Conservation (phyloP, 106 monocot genomes). For the Dioscorea dumetorum region DNA sequence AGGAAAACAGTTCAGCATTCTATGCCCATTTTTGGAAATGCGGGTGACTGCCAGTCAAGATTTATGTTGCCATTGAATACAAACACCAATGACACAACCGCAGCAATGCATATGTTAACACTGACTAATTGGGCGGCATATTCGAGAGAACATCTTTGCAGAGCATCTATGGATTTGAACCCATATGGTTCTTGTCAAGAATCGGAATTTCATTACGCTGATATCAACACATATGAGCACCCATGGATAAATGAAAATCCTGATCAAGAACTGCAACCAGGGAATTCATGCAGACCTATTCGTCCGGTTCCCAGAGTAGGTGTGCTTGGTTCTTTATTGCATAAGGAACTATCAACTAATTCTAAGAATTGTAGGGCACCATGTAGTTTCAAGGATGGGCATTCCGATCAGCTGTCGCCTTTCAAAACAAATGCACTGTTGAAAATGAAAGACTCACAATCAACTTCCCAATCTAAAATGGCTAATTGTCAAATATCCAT, state of each 20-base stretch:
- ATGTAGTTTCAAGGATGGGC: constrained; percentile 15
- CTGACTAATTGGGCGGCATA: constrained; percentile 55
- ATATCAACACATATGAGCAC: constrained; percentile 1
- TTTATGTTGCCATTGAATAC: constrained; percentile 10
- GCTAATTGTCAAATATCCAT: constrained; percentile 4
- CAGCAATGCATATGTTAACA: constrained; percentile 80
- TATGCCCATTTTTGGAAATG: no score
- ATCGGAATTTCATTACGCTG: constrained; percentile 6
- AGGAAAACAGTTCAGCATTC: not conserved
- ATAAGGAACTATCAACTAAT: constrained; percentile 40
- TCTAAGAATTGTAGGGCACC: constrained; percentile 17
- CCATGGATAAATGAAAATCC: constrained; percentile 4
- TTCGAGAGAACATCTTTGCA: constrained; percentile 13
- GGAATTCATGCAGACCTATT: constrained; percentile 28
- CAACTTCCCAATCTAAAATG: constrained; percentile 2
- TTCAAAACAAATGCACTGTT: not conserved
- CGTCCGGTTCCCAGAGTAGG: constrained; percentile 49
- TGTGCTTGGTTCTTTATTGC: constrained; percentile 43
- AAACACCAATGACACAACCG: constrained; percentile 33
- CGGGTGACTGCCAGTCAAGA: not conserved
- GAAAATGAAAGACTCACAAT: constrained; percentile 5
- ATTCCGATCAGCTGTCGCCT: not conserved
- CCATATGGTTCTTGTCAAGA: constrained; percentile 5
- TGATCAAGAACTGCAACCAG: constrained; percentile 7
- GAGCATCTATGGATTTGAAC: constrained; percentile 3